phyloP scores from a whole-genome alignment of 306 rosid species.

The Castanea crenata region DNA sequence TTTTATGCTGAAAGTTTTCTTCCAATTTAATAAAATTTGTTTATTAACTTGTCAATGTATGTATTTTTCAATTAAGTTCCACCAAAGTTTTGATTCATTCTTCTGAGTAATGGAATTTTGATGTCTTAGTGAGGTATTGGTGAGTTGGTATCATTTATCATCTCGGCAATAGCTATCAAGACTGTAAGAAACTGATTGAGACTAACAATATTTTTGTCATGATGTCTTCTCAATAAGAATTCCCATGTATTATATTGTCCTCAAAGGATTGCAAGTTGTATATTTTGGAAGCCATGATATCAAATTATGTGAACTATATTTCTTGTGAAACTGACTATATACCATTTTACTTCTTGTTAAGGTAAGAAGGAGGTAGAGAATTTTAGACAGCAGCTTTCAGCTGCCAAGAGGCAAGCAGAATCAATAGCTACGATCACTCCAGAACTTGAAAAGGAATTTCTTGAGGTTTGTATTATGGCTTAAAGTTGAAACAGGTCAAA shows the following conservation, averaged over 20 bases:
- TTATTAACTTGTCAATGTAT: too few species aligned
- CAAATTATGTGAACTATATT: background rate
- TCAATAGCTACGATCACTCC: conserved; percentile 73
- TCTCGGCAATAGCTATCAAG: background rate
- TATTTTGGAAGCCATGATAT: background rate
- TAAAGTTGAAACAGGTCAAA: conserved; percentile 1
- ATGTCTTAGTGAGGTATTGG: background rate
- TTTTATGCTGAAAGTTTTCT: too few species aligned
- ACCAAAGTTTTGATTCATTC: background rate
- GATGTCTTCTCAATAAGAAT: background rate
- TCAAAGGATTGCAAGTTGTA: background rate
- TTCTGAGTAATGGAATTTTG: background rate
- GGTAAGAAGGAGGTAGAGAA: conserved; percentile 65
- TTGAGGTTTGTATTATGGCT: conserved; percentile 57
- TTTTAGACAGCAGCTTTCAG: conserved; percentile 50
- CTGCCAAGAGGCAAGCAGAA: conserved; percentile 62
- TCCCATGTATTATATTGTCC: background rate
- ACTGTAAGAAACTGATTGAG: background rate
- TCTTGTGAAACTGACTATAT: conserved; percentile 2
- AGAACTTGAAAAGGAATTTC: conserved; percentile 71
- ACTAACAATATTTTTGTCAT: background rate
- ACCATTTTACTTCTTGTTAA: conserved; percentile 30
- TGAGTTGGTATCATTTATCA: background rate
- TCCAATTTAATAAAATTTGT: too few species aligned
- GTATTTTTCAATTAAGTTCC: too few species aligned